Percentiles rank a stretch among this genome's conserved stretches.
Evolutionary conservation across 768 basidiomycete species (phyloP).

Genomic region (Gloeopeniophorella convolvens): DNA sequence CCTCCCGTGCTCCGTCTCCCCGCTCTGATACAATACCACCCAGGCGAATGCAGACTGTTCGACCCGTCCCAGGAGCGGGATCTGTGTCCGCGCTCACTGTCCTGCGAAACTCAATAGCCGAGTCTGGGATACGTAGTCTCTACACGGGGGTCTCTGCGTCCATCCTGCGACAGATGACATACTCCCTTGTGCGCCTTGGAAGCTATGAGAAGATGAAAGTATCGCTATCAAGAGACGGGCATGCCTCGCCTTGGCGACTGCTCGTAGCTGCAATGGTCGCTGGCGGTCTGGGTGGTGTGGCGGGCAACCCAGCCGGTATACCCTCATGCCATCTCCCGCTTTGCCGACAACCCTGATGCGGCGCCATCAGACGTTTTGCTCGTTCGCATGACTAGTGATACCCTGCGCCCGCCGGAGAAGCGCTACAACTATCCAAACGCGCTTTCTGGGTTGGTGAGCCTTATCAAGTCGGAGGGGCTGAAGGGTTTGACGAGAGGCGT

Average conservation of each 20-base stretch:
- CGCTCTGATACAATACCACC: not conserved
- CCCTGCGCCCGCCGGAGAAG: slow-evolving; percentile 63
- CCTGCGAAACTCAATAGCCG: slow-evolving; percentile 54
- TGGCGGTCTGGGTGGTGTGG: slow-evolving; percentile 76
- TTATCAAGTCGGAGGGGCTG: slow-evolving; percentile 65
- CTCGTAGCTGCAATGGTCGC: slow-evolving; percentile 62
- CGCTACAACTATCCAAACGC: slow-evolving; percentile 77
- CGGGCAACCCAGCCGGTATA: slow-evolving; percentile 77
- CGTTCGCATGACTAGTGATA: slow-evolving; percentile 87
- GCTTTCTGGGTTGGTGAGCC: slow-evolving; percentile 57
- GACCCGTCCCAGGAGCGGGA: slow-evolving; percentile 36
- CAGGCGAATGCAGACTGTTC: slow-evolving; percentile 79
- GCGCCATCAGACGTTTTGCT: slow-evolving; percentile 53
- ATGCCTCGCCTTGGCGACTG: slow-evolving; percentile 47
- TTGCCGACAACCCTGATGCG: not conserved
- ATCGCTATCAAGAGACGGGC: slow-evolving; percentile 42
- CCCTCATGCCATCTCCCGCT: slow-evolving; percentile 7
- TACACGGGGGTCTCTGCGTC: slow-evolving; percentile 82
- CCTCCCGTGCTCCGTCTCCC: slow-evolving; percentile 23
- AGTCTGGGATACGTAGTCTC: slow-evolving; percentile 66
- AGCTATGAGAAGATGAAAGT: slow-evolving; percentile 74
- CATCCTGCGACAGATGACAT: slow-evolving; percentile 84
- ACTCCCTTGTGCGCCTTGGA: slow-evolving; percentile 80
- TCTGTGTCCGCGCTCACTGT: slow-evolving; percentile 62
- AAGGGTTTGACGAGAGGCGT: slow-evolving; percentile 67